Conservation (phyloP, 768 basidiomycete genomes). For the Porpolomopsis calyptriformis region DNA sequence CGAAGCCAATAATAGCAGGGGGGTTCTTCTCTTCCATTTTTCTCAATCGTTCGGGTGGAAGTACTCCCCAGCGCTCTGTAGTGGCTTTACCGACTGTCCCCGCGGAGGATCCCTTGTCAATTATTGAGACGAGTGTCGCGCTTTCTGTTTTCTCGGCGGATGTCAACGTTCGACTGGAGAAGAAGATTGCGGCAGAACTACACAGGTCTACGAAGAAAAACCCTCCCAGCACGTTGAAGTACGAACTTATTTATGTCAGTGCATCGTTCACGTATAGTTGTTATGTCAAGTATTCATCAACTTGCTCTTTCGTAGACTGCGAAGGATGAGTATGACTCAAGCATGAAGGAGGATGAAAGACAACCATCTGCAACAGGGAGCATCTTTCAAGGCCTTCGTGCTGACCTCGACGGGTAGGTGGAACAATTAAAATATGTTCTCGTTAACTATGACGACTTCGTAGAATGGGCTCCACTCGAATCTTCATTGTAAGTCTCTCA, state of each 20-base stretch:
- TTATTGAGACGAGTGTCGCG: slow-evolving; percentile 44
- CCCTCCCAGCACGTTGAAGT: slow-evolving; percentile 63
- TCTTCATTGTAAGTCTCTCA: slow-evolving; percentile 64
- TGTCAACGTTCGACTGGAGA: slow-evolving; percentile 51
- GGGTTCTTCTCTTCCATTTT: slow-evolving; percentile 42
- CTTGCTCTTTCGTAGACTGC: slow-evolving; percentile 44
- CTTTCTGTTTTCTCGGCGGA: slow-evolving; percentile 59
- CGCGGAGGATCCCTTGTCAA: slow-evolving; percentile 26
- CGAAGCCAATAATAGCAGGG: slow-evolving; percentile 21
- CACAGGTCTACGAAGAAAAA: slow-evolving; percentile 92
- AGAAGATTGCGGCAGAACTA: slow-evolving; percentile 62
- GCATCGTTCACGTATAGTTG: background rate
- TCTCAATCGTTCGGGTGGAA: slow-evolving; percentile 25
- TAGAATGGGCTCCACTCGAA: slow-evolving; percentile 56
- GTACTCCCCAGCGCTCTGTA: slow-evolving; percentile 28
- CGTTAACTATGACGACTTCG: slow-evolving; percentile 1
- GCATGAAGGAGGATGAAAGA: slow-evolving; percentile 53
- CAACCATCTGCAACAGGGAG: slow-evolving; percentile 57
- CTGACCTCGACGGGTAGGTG: slow-evolving; percentile 71
- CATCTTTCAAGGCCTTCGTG: slow-evolving; percentile 78
- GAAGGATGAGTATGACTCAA: slow-evolving; percentile 70
- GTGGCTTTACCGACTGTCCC: slow-evolving; percentile 24
- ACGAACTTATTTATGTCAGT: slow-evolving; percentile 77
- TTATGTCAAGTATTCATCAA: slow-evolving; percentile 1
- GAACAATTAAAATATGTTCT: background rate